Evolutionary conservation across 2,329 filamentous ascomycete species (phyloP).

Genomic region (Penicillium palitans): DNA sequence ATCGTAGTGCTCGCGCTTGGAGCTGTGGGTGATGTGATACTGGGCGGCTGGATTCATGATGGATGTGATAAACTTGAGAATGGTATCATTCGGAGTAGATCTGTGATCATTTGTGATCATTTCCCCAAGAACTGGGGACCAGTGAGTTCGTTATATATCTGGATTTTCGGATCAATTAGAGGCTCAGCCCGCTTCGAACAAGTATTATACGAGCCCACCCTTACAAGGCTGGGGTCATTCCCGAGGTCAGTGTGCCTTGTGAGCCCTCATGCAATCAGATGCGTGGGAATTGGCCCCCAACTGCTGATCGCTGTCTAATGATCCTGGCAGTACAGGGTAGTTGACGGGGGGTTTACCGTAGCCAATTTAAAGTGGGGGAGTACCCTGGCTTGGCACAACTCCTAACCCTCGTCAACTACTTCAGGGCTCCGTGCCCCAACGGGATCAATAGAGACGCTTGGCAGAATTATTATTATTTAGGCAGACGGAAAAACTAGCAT

Average conservation of each 20-base stretch:
- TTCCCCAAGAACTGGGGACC: not conserved
- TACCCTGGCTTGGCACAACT: too few relatives aligned
- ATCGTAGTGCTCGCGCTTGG: constrained; percentile 26
- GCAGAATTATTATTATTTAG: too few relatives aligned
- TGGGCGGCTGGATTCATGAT: constrained; percentile 8
- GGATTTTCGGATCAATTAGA: not conserved
- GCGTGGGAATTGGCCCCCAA: not conserved
- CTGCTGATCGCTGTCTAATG: not conserved
- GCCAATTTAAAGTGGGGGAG: too few relatives aligned
- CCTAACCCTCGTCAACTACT: too few relatives aligned
- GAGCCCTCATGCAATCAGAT: not conserved
- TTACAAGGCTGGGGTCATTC: not conserved
- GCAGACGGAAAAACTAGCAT: too few relatives aligned
- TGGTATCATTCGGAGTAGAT: not conserved
- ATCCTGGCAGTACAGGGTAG: constrained; percentile 2
- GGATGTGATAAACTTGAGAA: not conserved
- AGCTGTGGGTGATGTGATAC: constrained; percentile 29
- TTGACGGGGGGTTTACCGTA: too few relatives aligned
- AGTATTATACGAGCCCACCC: not conserved
- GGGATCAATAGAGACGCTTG: too few relatives aligned
- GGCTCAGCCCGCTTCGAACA: not conserved
- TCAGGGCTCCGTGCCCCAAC: too few relatives aligned
- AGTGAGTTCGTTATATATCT: not conserved
- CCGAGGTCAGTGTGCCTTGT: not conserved
- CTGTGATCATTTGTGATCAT: not conserved